phyloP scores from a whole-genome alignment of 2,329 filamentous ascomycete species.

The Talaromyces piceae region DNA sequence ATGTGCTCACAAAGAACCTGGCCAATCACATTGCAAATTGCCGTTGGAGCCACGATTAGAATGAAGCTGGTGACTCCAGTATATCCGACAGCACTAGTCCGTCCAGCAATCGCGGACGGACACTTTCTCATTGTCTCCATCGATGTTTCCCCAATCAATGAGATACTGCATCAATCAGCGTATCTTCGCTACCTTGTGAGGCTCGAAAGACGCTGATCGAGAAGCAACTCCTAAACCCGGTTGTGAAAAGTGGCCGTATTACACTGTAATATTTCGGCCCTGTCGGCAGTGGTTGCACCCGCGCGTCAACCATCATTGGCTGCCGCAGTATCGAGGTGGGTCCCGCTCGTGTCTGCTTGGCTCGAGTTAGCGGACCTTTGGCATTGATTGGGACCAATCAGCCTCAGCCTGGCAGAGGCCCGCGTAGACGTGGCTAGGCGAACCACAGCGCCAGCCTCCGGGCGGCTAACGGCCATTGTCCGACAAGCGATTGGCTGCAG shows the following conservation, averaged over 20 bases:
- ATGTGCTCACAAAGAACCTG: background rate
- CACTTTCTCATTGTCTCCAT: too few species aligned
- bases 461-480: background rate
- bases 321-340: background rate
- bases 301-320: background rate
- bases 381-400: background rate
- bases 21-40: background rate
- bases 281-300: background rate
- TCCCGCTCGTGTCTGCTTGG: background rate
- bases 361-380: background rate
- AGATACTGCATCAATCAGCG: too few species aligned
- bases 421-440: background rate
- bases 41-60: background rate
- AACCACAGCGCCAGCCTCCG: background rate
- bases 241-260: background rate
- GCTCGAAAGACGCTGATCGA: too few species aligned
- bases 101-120: background rate
- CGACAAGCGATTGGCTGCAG: background rate
- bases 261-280: background rate
- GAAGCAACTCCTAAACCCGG: background rate
- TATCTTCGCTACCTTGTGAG: too few species aligned
- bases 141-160: too few species aligned
- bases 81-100: background rate
- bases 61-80: background rate
- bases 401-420: background rate